Base-by-base conservation (phyloP, 306 rosid genomes). In the Ammopiptanthus mongolicus region DNA sequence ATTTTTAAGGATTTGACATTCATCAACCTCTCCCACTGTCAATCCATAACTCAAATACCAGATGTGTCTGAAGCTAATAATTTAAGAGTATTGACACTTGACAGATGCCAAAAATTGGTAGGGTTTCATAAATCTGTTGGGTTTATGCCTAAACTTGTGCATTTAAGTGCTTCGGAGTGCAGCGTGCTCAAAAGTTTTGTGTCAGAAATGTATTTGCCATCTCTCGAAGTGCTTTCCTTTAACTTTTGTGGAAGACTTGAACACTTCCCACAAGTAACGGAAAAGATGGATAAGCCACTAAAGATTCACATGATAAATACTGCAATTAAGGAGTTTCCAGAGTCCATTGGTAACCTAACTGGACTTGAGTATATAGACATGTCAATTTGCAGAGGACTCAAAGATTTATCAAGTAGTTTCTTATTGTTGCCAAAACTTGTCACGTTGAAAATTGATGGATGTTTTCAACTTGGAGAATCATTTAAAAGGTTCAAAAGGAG, bases 281-380 rank as follows among this genome's bases (percentile, higher is more conserved):
- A 37, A 25, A 65, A 33, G 33, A 73, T 73, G 79, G 47, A 55
- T 21, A 57, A 11, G n/a, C 75, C 73, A 12, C 29, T 28, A 5
- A 47, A 14, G 66, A 42, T 79, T 55, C 0, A 21, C 22, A 8
- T 57, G 66, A 3, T 4, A 11, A 11, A 44, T 8, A 69, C 80
- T 28, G 80, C 73, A 0, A 29, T 81, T 60, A 51, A 68, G 39
- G 51, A 75, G 23, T 17, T 74, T 19, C 79, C 83, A 11, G 0
- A 33, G 4, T 79, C 74, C 29, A 33, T 79, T 22, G 34, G 69
- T 3, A 64, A 79, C 28, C 79, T 79, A 8, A 29, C 29, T 0
- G 59, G 78, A 34, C 78, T 72, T 42, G 41, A 31, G 8, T 13
- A 25, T 28, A 17, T 76, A 2, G 80, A 76, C 33, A 61, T 78